Conservation (phyloP, 495 filamentous ascomycete genomes). For the Trichoderma reesei region DNA sequence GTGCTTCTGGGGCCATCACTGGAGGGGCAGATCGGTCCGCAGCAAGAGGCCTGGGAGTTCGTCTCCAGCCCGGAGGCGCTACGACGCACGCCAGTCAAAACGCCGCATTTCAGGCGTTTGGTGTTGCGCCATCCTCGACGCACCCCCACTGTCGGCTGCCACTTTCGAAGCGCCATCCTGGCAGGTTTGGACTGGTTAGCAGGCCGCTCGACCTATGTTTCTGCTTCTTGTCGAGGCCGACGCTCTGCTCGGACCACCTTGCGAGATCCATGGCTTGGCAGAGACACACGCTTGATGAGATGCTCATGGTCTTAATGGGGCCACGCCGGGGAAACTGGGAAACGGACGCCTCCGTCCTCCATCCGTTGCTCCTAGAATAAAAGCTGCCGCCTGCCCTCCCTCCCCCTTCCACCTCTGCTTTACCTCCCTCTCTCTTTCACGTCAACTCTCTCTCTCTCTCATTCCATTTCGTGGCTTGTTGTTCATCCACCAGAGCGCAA, state of each 20-base stretch:
- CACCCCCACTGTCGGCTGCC: constrained; percentile 5
- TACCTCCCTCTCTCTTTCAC: not conserved
- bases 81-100: not conserved
- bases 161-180: not conserved
- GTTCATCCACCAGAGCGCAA: not conserved
- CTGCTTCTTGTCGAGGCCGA: not conserved
- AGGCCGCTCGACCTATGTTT: not conserved
- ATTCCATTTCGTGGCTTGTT: not conserved
- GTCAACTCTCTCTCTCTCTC: not conserved
- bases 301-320: not conserved
- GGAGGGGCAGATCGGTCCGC: constrained; percentile 8
- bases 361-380: not conserved
- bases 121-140: not conserved
- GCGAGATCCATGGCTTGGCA: constrained; percentile 6
- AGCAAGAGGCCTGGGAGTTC: not conserved
- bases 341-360: not conserved
- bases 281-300: not conserved
- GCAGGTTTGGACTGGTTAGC: not conserved
- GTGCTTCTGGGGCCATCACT: not conserved
- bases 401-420: not conserved
- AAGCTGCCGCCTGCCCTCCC: not conserved
- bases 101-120: not conserved
- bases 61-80: not conserved
- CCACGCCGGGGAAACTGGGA: not conserved
- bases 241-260: constrained; percentile 2